Base-by-base conservation (phyloP, 306 rosid species). In the Rosa chinensis region DNA sequence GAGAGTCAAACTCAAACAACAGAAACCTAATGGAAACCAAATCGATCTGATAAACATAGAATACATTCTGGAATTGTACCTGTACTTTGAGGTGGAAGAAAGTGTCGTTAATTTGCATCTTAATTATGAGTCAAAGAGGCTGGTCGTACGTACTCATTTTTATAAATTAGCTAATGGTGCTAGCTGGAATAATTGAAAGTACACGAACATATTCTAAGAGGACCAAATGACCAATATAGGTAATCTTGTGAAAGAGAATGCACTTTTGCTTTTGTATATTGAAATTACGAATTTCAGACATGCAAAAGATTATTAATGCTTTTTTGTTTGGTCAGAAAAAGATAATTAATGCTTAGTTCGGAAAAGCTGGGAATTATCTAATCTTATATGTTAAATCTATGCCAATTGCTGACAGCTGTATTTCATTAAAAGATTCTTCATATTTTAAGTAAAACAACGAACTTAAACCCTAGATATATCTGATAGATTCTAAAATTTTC, bases 391-490 rank as follows among this genome's bases (percentile, higher is more conserved):
- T 52, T 49, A 58, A 58, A 58, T 58, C 64, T 58, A 58, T 8
- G 35, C 64, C 64, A 58, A 58, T 70, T 76, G 74, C 32, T 70
- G 80, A 73, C 69, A 59, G 75, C 79, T 64, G 55, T 78, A 40
- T 66, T 72, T 77, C 72, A 72, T 76, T 73, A 6, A 20, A 61
- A 61, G 40, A 61, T 61, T 61, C 67, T 25, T 25, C 17, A 61
- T 61, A 28, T 48, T 48, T 48, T 4, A 11, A 48, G 17, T 12
- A 11, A 61, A 21, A 58, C 62, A n/a, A 56, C 20, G 25, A 3
- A 0, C 64, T 9, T 58, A 21, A 58, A 61, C 67, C 67, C 40
- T 5, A 59, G 37, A 10, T 25, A n/a, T 21, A 21, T 58, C 2
- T 58, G 35, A 58, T 44, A 7, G 1, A 32, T 32, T 32, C 37